Conservation (phyloP, 2,329 filamentous ascomycete genomes). For the Gaeumannomyces tritici region DNA sequence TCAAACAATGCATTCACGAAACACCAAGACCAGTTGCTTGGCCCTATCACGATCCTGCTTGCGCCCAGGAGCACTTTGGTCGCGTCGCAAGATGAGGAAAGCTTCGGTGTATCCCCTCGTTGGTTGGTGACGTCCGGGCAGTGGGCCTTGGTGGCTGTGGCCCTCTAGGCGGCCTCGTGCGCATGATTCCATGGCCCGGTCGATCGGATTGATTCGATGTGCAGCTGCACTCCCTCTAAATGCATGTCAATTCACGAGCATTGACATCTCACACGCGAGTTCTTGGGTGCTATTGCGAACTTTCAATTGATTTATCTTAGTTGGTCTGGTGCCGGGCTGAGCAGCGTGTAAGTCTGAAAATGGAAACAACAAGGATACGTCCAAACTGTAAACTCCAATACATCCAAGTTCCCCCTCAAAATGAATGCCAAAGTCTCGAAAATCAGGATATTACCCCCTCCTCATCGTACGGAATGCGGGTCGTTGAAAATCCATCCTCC, state of each 20-base stretch:
- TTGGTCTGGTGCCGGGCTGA: background rate
- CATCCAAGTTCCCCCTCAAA: background rate
- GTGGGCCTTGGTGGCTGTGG: background rate
- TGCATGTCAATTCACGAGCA: background rate
- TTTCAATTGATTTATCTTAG: background rate
- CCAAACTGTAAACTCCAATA: background rate
- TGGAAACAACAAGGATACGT: background rate
- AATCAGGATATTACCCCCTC: background rate
- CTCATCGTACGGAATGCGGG: background rate
- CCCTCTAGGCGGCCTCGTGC: background rate
- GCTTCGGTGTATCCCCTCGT: background rate
- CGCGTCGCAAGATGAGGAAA: background rate
- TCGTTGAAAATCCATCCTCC: background rate
- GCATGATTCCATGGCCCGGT: background rate
- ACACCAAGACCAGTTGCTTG: background rate
- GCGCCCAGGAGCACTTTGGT: background rate
- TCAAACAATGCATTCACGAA: background rate
- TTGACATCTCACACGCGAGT: too few species aligned
- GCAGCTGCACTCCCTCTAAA: background rate
- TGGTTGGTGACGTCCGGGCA: background rate
- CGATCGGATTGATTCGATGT: too few species aligned
- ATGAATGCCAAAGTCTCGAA: background rate
- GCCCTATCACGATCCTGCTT: background rate
- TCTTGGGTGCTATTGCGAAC: background rate
- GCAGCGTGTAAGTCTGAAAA: background rate